Conservation (phyloP, 208 protist genomes). For the Trypanosoma boissoni region DNA sequence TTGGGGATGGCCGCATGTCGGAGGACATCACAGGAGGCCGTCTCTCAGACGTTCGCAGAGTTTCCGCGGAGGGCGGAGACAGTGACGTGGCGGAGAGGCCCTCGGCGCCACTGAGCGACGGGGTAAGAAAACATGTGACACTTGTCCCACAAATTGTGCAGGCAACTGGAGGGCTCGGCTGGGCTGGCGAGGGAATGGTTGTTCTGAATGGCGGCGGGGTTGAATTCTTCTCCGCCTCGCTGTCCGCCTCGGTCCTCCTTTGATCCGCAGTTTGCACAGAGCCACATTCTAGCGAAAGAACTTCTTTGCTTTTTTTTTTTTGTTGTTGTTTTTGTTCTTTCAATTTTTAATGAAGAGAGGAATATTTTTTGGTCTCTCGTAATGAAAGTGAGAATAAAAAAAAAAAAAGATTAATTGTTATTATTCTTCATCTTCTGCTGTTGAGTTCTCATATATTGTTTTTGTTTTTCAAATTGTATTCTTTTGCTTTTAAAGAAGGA, state of each 20-base stretch:
- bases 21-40: neutral
- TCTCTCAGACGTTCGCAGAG: neutral
- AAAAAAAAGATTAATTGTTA: neutral
- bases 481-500: too few relatives aligned
- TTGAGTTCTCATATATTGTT: too few relatives aligned
- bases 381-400: neutral
- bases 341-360: too few relatives aligned
- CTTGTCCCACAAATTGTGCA: constrained; percentile 53
- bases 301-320: neutral
- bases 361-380: too few relatives aligned
- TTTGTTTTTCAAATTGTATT: too few relatives aligned
- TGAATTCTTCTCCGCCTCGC: constrained; percentile 45
- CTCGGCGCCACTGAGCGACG: too few relatives aligned
- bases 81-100: neutral
- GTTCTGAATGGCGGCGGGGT: constrained; percentile 39
- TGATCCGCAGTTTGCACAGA: neutral
- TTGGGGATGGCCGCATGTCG: neutral
- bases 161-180: constrained; percentile 50
- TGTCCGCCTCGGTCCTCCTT: constrained; percentile 65
- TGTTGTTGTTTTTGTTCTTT: neutral
- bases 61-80: neutral
- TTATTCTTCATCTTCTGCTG: too few relatives aligned
- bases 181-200: constrained; percentile 60
- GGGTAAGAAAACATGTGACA: constrained; percentile 43
- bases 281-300: neutral